These are phyloP conservation scores for Thymus mandschuricus DNA, from an alignment of 257 asterid genomes.

Conservation along the genomic window DNA sequence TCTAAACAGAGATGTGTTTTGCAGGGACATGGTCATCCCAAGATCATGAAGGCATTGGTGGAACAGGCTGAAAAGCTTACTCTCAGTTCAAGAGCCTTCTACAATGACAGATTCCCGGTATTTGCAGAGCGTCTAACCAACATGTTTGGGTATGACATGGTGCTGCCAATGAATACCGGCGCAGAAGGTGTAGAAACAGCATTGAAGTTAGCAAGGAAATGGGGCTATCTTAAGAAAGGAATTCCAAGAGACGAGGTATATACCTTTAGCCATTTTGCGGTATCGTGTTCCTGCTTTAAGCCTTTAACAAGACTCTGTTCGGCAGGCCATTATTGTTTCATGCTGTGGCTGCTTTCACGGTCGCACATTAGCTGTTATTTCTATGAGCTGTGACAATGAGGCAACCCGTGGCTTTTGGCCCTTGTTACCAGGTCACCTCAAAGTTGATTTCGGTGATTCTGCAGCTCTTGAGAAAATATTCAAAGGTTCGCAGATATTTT, in stretches of 20 bases:
- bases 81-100: conserved; percentile 96
- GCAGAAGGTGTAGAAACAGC: conserved; percentile 99
- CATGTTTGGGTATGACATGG: conserved; percentile 94
- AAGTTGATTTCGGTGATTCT: conserved; percentile 88
- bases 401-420: conserved; percentile 97
- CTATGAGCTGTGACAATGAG: conserved; percentile 98
- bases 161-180: conserved; percentile 95
- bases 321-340: conserved; percentile 91
- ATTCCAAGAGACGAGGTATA: conserved; percentile 85
- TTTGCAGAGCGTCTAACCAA: conserved; percentile 75
- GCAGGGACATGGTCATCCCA: conserved; percentile 99
- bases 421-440: conserved; percentile 76
- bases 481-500: conserved; percentile 53
- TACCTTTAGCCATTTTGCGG: conserved; percentile 6
- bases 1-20: conserved; percentile 28
- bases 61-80: conserved; percentile 90
- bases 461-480: conserved; percentile 75
- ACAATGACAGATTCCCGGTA: conserved; percentile 78
- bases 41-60: conserved; percentile 73
- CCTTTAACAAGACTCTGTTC: conserved; percentile 7
- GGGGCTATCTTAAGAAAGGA: conserved; percentile 88
- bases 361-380: conserved; percentile 86
- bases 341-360: conserved; percentile 99
- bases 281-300: neutral
- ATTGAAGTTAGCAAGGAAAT: conserved; percentile 83